Base-by-base conservation (phyloP, 371 early-diverging fungal genomes). In the Sporodiniella umbellata region DNA sequence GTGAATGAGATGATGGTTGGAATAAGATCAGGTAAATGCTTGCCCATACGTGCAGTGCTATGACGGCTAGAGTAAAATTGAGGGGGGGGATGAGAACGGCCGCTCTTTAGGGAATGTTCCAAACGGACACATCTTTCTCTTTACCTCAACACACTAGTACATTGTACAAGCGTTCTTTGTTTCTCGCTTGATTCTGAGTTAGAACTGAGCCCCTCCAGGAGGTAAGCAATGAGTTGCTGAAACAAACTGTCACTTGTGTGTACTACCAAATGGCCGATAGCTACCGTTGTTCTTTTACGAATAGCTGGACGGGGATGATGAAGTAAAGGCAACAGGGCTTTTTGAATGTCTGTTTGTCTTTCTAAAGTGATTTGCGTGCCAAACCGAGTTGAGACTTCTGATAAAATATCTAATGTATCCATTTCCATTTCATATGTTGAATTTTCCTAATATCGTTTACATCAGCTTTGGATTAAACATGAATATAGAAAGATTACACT, bases 391-490 rank as follows among this genome's bases (percentile, higher is more conserved):
- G 94, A 68, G 2, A 94, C 65, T 42, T 95, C 95, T 8, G 86
- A 72, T n/a, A 96, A 71, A 35, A 91, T 82, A 58, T 93, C 93
- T 49, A 95, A 68, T 2, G 87, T 73, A 60, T 95, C 95, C 69
- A 91, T 78, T 60, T 87, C 85, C 51, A 85, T 83, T 51, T 89
- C 88, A 45, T 87, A 81, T 2, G 83, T 64, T n/a, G 78, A 64
- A 46, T 70, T 62, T 17, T 54, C 23, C 74, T 75, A 63, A 47
- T 28, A 28, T 28, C 10, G 30, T n/a, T n/a, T n/a, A 31, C 2
- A 31, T 12, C 31, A 31, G 1, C 7, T 31, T 31, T 31, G 12
- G 31, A 31, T 10, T 1, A 31, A 12, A 31, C 7, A 31, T 31
- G 12, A 31, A 31, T 8, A 12, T 8, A 31, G 31, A 31, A 10